Base-by-base conservation (phyloP, 2,329 filamentous ascomycete species). In the Penicillium crustosum region DNA sequence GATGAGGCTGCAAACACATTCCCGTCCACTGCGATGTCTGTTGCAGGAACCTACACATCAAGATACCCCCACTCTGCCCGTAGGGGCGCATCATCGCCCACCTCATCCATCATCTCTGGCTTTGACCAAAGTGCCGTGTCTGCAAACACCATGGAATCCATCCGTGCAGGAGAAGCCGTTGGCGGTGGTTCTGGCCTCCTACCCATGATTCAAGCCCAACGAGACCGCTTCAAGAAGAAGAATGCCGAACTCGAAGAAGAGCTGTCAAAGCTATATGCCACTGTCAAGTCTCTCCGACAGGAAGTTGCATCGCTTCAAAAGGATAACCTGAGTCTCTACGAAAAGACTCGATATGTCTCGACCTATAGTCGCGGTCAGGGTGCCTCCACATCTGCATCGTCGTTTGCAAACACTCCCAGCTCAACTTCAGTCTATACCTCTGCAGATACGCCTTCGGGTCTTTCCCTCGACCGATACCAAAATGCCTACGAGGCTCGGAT, bases 101-200 rank as follows among this genome's bases (percentile, higher is more conserved):
- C 94, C 1, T 97, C 93, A 4, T 97, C 93, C 21, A 97, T 99
- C 68, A 97, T 99, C 68, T 97, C 93, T 59, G 94, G 94, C n/a
- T 92, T 97, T 70, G 90, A 96, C 69, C 87, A 89, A 23, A 83
- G 85, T 43, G 80, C 79, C 42, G 73, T 77, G 48, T 79, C 76
- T 21, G 72, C 73, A 36, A 78, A 77, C 38, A 81, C 79, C 15
- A 78, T 88, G 64, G 85, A 87, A 39, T 78, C 83, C 7, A 77
- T 88, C 25, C 82, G 85, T 33, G 83, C 82, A 2, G 89, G 91
- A 47, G 84, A 87, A 61, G 81, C 87, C 9, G 82, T 88, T 55
- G 89, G 89, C 33, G 84, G 90, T 53, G 90, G 91, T 2, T 90
- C 90, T 0, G 91, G 93, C 13, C 97, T 99, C 63, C 80, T 99